A percentile compares a stretch with the other conserved stretches of the same genome.
Conservation (phyloP, 371 early-diverging fungal species). For the Phascolomyces articulosus region DNA sequence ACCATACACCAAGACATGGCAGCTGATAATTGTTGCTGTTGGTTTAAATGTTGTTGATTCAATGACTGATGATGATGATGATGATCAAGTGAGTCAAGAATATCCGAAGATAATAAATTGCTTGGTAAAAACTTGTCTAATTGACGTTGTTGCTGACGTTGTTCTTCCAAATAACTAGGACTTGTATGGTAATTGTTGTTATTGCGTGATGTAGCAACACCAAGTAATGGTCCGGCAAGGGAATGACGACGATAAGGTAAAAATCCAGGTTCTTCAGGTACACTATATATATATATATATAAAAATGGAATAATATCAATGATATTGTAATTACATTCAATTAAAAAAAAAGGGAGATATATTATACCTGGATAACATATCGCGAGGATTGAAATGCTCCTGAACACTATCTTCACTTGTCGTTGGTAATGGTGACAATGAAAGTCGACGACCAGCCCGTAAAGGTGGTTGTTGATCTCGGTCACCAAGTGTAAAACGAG, state of each 20-base stretch:
- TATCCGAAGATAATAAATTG: constrained; percentile 18
- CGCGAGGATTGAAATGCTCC: constrained; percentile 19
- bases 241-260: constrained; percentile 30
- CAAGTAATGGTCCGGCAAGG: constrained; percentile 24
- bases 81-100: constrained; percentile 9
- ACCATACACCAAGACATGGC: constrained; percentile 42
- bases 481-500: constrained; percentile 1
- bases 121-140: constrained; percentile 11
- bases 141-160: constrained; percentile 14
- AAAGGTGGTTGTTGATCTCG: constrained; percentile 2
- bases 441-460: constrained; percentile 18
- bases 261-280: constrained; percentile 26
- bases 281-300: constrained; percentile 10
- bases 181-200: neutral
- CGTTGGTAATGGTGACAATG: constrained; percentile 22
- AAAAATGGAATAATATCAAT: no score
- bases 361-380: constrained; percentile 28
- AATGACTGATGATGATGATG: constrained; percentile 8
- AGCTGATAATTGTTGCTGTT: neutral
- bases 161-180: constrained; percentile 8
- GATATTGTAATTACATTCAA: no score
- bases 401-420: constrained; percentile 10
- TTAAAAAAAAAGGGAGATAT: neutral
- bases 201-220: constrained; percentile 13
- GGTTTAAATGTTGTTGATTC: no score